phyloP scores from a whole-genome alignment of 2,329 filamentous ascomycete species.

The Aspergillus hortae region DNA sequence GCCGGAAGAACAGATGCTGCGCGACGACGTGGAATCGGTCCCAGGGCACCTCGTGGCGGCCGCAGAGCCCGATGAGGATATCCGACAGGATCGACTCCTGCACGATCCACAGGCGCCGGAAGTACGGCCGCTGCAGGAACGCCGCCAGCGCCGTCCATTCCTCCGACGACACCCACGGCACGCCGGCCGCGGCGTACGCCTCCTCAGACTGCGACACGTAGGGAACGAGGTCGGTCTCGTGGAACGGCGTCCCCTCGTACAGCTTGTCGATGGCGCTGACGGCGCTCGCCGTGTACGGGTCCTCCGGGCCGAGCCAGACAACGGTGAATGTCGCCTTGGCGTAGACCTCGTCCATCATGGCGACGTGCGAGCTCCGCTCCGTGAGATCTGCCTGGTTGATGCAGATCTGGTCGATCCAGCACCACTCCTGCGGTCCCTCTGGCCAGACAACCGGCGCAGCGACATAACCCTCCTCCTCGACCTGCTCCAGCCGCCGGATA shows the following conservation, averaged over 20 bases:
- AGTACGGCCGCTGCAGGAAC: slow-evolving; percentile 2
- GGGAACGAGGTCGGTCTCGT: neutral
- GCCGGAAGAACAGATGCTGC: slow-evolving; percentile 2
- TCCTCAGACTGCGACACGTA: neutral
- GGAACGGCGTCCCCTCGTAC: neutral
- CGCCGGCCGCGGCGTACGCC: neutral
- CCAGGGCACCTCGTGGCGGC: neutral
- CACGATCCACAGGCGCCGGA: slow-evolving; percentile 2
- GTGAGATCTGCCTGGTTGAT: slow-evolving; percentile 3
- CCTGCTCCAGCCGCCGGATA: neutral
- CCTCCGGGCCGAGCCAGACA: slow-evolving; percentile 2
- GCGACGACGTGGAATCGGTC: slow-evolving; percentile 2
- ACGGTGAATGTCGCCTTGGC: neutral
- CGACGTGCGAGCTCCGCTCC: slow-evolving; percentile 1
- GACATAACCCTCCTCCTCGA: neutral
- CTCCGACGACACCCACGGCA: neutral
- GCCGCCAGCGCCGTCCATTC: slow-evolving; percentile 2
- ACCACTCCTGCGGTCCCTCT: slow-evolving; percentile 4
- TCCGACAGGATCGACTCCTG: slow-evolving; percentile 2
- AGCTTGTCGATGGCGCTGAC: neutral
- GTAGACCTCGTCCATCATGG: slow-evolving; percentile 5
- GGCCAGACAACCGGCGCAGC: neutral
- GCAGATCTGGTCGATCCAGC: slow-evolving; percentile 7
- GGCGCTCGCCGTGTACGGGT: neutral
- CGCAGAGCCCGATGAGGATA: slow-evolving; percentile 2